These are phyloP conservation scores for Vanilla planifolia DNA, from an alignment of 106 monocot genomes.

Conservation along the genomic window DNA sequence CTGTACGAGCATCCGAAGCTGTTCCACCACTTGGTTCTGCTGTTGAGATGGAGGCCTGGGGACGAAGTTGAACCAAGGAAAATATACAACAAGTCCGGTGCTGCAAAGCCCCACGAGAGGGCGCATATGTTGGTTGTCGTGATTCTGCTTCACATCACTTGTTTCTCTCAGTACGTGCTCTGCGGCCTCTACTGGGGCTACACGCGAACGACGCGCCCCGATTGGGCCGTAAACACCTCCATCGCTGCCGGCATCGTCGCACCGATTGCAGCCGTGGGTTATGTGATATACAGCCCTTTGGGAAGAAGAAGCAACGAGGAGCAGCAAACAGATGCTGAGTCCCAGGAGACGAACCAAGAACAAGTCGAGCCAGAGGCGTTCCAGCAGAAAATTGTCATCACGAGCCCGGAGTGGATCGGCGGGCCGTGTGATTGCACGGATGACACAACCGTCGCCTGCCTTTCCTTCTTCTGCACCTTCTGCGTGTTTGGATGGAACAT, in stretches of 20 bases:
- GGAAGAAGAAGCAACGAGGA: slow-evolving; percentile 9
- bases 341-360: background rate
- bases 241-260: slow-evolving; percentile 23
- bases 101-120: slow-evolving; percentile 19
- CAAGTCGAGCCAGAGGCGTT: background rate
- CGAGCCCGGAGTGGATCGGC: slow-evolving; percentile 17
- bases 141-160: slow-evolving; percentile 39
- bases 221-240: slow-evolving; percentile 21
- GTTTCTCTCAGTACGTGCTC: slow-evolving; percentile 34
- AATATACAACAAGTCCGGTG: slow-evolving; percentile 37
- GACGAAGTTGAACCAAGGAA: slow-evolving; percentile 26
- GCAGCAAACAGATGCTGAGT: background rate
- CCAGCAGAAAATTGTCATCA: slow-evolving; percentile 1
- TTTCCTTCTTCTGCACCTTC: slow-evolving; percentile 22
- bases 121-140: slow-evolving; percentile 33
- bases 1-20: slow-evolving; percentile 47
- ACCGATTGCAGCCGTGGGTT: slow-evolving; percentile 32
- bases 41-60: slow-evolving; percentile 26
- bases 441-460: background rate
- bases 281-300: slow-evolving; percentile 31
- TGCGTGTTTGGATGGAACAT: slow-evolving; percentile 40
- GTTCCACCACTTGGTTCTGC: slow-evolving; percentile 34
- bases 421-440: slow-evolving; percentile 19
- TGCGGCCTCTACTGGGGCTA: slow-evolving; percentile 60
- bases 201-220: slow-evolving; percentile 19